phyloP scores from a whole-genome alignment of 306 rosid species.

The Casuarina glauca region DNA sequence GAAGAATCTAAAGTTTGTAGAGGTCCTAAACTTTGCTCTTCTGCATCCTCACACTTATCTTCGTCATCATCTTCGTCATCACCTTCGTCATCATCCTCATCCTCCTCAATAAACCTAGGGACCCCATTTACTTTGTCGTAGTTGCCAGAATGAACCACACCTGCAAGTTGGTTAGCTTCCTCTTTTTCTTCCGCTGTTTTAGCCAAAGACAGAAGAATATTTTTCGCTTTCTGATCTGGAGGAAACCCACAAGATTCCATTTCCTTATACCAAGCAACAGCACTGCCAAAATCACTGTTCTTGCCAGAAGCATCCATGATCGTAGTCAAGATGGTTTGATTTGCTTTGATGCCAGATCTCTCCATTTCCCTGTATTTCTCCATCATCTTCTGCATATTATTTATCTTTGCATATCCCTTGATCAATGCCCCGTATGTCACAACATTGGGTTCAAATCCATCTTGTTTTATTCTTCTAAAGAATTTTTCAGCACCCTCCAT shows the following conservation, averaged over 20 bases:
- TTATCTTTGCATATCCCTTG: constrained; percentile 78
- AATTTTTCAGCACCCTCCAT: constrained; percentile 91
- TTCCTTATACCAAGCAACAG: constrained; percentile 87
- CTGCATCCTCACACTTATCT: constrained; percentile 35
- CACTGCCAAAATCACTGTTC: constrained; percentile 67
- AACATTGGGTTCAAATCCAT: constrained; percentile 74
- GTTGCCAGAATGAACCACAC: constrained; percentile 34
- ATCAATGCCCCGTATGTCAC: constrained; percentile 81
- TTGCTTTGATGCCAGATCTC: constrained; percentile 53
- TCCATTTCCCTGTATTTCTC: constrained; percentile 77
- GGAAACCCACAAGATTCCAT: constrained; percentile 62
- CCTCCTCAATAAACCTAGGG: constrained; percentile 28
- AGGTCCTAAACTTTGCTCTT: constrained; percentile 31
- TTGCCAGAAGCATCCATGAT: constrained; percentile 93
- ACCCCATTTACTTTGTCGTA: constrained; percentile 28
- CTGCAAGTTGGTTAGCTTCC: constrained; percentile 58
- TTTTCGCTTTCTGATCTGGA: constrained; percentile 88
- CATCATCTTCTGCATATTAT: constrained; percentile 64
- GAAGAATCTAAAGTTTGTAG: constrained; percentile 35
- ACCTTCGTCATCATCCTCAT: constrained; percentile 31
- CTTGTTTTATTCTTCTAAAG: constrained; percentile 68
- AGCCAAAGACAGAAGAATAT: constrained; percentile 74
- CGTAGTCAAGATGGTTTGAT: constrained; percentile 68
- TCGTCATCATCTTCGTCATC: constrained; percentile 13
- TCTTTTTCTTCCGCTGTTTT: constrained; percentile 57